phyloP scores from a whole-genome alignment of 768 basidiomycete species.

The Russula virescens region DNA sequence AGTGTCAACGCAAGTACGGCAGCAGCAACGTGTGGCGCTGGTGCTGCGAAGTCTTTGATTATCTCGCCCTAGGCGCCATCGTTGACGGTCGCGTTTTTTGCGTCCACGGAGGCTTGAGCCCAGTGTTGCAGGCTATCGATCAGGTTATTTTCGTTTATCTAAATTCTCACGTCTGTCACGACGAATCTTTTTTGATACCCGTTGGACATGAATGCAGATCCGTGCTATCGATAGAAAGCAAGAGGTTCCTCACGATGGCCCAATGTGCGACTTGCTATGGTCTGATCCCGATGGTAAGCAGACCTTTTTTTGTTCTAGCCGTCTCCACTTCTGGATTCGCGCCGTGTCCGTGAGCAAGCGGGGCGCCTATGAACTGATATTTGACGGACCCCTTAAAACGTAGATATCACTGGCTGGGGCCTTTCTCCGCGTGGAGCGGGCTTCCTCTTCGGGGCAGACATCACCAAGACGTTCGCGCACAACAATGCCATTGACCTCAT shows the following conservation, averaged over 20 bases:
- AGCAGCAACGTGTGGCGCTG: slow-evolving; percentile 93
- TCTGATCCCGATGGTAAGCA: slow-evolving; percentile 91
- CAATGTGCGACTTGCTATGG: slow-evolving; percentile 99
- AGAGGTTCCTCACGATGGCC: slow-evolving; percentile 96
- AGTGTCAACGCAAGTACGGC: slow-evolving; percentile 95
- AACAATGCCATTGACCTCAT: slow-evolving; percentile 92
- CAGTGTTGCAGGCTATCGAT: slow-evolving; percentile 79
- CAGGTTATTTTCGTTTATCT: slow-evolving; percentile 53
- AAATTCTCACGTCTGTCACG: slow-evolving; percentile 16
- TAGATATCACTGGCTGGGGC: slow-evolving; percentile 92
- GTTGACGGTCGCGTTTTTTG: slow-evolving; percentile 98
- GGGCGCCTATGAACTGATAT: no score
- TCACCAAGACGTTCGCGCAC: slow-evolving; percentile 85
- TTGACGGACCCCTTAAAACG: neutral
- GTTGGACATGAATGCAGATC: slow-evolving; percentile 46
- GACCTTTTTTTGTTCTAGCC: no score
- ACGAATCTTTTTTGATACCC: neutral
- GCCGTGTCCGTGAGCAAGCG: neutral
- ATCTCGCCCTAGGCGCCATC: slow-evolving; percentile 87
- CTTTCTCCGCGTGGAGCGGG: slow-evolving; percentile 97
- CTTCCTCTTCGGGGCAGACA: slow-evolving; percentile 90
- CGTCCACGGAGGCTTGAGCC: slow-evolving; percentile 94
- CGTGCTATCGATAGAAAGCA: slow-evolving; percentile 92
- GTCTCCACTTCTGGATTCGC: neutral
- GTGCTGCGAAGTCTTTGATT: slow-evolving; percentile 99